Evolutionary conservation across 148 eudicot genomes (phyloP), one percentile per base, ranked within the genome.

Genomic region (Camellia japonica): DNA sequence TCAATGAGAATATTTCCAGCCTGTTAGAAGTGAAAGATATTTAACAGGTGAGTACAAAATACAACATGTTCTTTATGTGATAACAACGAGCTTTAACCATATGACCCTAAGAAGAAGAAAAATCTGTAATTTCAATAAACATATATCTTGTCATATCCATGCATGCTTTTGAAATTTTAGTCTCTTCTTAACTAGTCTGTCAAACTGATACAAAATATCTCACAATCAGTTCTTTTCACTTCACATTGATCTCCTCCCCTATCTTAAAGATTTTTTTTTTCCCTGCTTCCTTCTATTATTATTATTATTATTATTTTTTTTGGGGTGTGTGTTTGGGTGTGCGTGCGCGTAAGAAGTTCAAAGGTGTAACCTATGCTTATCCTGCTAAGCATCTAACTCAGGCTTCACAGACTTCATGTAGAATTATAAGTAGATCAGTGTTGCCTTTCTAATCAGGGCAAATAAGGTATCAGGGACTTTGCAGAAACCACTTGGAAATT

Each of bases 1-100:
- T 90, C 97, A 66, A 94, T 82, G 62, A 94, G 91, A 78, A 94
- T 84, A 78, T 94, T 94, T 77, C 98, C 98, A 75, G 97, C 97
- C 97, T 94, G 74, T 70, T 23, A 81, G 19, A 79, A 74, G 15
- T 0, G 73, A 11, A 46, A 69, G 52, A 69, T 20, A 19, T 42
- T 12, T 71, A 9, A 71, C 38, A 13, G 75, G 75, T 38, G 55
- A 51, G 7, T 19, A 49, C 60, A 73, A 30, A 55, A 15, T 6
- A 73, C 19, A 43, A 65, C 47, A 72, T 20, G 52, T 74, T 42
- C 16, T 59, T 74, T 43, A 42, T 58, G 66, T 42, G 54, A 59
- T 60, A 59, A 55, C 16, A 60, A 59, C 18, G 9, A 2, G 30
- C 18, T 51, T 47, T 16, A 69, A 69, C 73, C 10, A 3, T 69